phyloP scores from a whole-genome alignment of 169 alveolate species.

The Babesia sp. region DNA sequence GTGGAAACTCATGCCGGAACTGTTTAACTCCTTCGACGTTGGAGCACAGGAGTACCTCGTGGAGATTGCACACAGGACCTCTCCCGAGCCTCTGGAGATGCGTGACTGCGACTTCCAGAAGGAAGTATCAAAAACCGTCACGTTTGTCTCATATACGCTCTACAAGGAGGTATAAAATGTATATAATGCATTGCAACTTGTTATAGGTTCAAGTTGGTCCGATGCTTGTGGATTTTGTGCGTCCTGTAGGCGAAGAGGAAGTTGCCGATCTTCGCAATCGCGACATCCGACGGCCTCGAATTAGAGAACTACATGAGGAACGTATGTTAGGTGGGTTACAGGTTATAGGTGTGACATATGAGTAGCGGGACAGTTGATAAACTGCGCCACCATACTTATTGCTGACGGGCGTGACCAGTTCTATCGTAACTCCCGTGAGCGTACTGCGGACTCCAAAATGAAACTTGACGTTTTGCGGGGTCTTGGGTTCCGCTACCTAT shows the following conservation, averaged over 20 bases:
- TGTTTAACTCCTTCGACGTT: neutral
- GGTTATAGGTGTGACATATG: neutral
- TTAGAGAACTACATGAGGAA: neutral
- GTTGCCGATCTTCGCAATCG: constrained; percentile 3
- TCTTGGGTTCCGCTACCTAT: constrained; percentile 2
- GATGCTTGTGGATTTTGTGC: constrained; percentile 24
- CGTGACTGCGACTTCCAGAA: constrained; percentile 12
- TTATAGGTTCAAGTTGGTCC: constrained; percentile 57
- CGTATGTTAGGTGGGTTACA: constrained; percentile 11
- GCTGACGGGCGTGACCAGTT: constrained; percentile 1
- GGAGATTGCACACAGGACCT: neutral
- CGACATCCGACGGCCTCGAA: neutral
- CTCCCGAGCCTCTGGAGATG: neutral
- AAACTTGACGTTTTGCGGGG: constrained; percentile 3
- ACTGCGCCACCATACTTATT: neutral
- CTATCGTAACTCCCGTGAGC: constrained; percentile 13
- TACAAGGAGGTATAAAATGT: constrained; percentile 20
- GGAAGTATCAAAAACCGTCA: constrained; percentile 32
- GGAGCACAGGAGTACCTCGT: neutral
- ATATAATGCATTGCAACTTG: neutral
- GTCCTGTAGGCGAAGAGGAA: constrained; percentile 7
- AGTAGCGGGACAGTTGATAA: neutral
- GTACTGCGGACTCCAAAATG: constrained; percentile 16
- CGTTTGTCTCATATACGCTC: constrained; percentile 26
- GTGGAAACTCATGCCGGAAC: neutral